Evolutionary conservation across 176 grass and related monocot species (phyloP), one percentile per base, ranked within the genome.

Genomic region (Lolium rigidum): DNA sequence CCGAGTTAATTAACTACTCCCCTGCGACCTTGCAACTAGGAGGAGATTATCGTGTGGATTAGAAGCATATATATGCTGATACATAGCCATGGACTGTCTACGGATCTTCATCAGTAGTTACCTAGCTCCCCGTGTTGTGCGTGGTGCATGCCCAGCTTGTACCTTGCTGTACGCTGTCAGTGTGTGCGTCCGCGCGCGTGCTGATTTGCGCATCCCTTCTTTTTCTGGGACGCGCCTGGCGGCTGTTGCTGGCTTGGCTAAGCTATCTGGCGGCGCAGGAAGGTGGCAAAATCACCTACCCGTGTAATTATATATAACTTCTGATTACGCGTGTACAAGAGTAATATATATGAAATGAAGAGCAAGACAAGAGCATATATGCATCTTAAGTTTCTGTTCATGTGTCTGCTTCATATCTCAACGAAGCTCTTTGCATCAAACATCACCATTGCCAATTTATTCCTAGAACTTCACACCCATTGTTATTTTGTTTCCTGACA

Each of bases 211-310:
- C 28, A 55, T 79, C 87, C 81, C 81, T 52, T 75, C 21, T 71
- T 88, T 87, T 88, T 84, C 39, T 50, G 81, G 56, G 87, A 79
- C 28, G 43, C 61, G 80, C 20, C 18, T 16, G 55, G 44, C 18
- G 60, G 21, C 49, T 73, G 71, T 18, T 10, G 65, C 37, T 16
- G 22, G 52, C 54, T 56, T 17, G 51, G 51, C 51, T 54, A 39
- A n/a, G 64, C 51, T 64, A 37, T 21, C 58, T 76, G 37, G 31
- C 10, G 22, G 50, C 61, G 49, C 63, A 70, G 25, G 41, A 79
- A 17, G 81, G 28, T 64, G 66, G 11, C 51, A 7, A 7, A 26
- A 51, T 46, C 62, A 65, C 12, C 62, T 70, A 26, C 24, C 75
- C 14, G 50, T 77, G 86, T 77, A 83, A 77, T 69, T 80, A 79